Percentiles rank a stretch among this genome's conserved stretches.
Evolutionary conservation across 345 rosid genomes (phyloP).

Genomic region (Gynandropsis gynandra): DNA sequence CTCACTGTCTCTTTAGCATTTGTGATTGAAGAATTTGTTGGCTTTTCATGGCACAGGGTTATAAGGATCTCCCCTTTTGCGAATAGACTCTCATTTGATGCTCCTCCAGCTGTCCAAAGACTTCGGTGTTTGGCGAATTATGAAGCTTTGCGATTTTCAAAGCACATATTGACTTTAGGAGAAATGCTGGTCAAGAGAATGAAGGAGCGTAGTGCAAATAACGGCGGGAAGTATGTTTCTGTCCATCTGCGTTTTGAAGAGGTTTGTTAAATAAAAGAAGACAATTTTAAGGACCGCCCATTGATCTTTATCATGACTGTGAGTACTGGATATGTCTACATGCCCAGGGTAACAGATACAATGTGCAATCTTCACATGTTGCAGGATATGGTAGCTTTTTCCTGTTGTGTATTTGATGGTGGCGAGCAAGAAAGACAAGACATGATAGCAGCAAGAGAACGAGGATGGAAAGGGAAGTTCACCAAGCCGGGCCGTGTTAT

Average conservation of each 20-base stretch:
- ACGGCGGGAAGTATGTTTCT: constrained; percentile 82
- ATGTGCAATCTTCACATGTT: constrained; percentile 11
- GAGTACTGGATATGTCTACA: neutral
- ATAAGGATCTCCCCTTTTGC: constrained; percentile 99
- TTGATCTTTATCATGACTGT: constrained; percentile 9
- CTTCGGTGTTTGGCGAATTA: constrained; percentile 95
- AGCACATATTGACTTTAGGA: constrained; percentile 67
- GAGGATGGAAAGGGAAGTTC: constrained; percentile 98
- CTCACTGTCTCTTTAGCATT: constrained; percentile 12
- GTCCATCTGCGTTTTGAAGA: constrained; percentile 99
- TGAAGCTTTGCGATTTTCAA: constrained; percentile 73
- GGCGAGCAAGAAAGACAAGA: constrained; percentile 77
- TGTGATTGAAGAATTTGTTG: constrained; percentile 11
- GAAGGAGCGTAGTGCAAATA: constrained; percentile 76
- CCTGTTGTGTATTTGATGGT: constrained; percentile 98
- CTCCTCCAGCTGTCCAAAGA: constrained; percentile 85
- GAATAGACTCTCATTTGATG: constrained; percentile 91
- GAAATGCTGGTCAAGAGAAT: constrained; percentile 83
- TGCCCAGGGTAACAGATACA: neutral
- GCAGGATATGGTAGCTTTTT: constrained; percentile 99
- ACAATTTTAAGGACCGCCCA: constrained; percentile 10
- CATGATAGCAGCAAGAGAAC: constrained; percentile 91
- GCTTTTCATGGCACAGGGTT: constrained; percentile 49
- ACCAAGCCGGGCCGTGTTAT: constrained; percentile 96
- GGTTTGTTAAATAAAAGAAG: constrained; percentile 44